Base-by-base conservation (phyloP, 2,329 filamentous ascomycete species). In the Westerdykella aurantiaca region DNA sequence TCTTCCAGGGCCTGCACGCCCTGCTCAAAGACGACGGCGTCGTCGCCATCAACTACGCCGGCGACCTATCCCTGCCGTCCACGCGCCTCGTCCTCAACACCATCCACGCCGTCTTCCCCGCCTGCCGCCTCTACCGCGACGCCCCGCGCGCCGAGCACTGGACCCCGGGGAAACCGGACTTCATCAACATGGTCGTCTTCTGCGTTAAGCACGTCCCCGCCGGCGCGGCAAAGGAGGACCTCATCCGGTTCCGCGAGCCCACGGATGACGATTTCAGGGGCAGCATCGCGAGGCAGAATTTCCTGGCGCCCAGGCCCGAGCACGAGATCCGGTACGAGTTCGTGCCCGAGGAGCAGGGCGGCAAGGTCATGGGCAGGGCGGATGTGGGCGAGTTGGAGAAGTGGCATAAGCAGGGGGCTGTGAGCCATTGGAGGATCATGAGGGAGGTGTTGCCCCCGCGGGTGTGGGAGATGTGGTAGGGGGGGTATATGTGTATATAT, bases 121-220 rank as follows among this genome's bases (percentile, higher is more conserved):
- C 82, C 4, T 98, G 93, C 69, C 86, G 89, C 47, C 81, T 95
- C 56, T 98, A 89, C 77, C 84, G 93, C 49, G 93, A 98, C 69
- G 75, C 78, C 21, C 75, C 80, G 4, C 69, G 74, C 1, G 69
- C 73, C 2, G 71, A 79, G 1, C 69, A 72, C 18, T 47, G 50
- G 23, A 41, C 55, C 7, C 47, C 55, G 7, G 60, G 56, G 12
- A 57, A 66, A 6, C 48, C 56, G 1, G 87, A 95, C 61, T 96
- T 97, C 66, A 88, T 89, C 63, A 98, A 98, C 72, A 88, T 97
- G 79, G 86, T 97, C 38, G 82, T 97, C 47, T 96, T 96, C 72
- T 98, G 93, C 74, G 82, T 80, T 46, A 91, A 89, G 69, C 73
- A 71, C 10, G 7, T 7, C 4, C 25, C 25, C 25, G 9, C 25